Evolutionary conservation across 2,329 filamentous ascomycete genomes (phyloP).

Genomic region (Ceratocystis papillata): DNA sequence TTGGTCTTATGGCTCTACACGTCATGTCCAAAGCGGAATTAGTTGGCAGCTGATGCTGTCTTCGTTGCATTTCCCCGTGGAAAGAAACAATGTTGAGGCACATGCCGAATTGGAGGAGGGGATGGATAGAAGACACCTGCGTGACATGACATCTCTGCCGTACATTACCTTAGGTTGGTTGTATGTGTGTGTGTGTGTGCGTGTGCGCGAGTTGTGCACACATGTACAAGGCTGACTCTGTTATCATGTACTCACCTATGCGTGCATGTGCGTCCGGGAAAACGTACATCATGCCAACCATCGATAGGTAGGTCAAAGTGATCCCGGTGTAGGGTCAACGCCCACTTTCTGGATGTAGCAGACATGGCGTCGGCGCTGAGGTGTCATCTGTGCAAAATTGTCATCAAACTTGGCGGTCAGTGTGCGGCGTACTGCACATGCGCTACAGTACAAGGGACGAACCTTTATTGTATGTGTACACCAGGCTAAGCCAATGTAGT

Average conservation of each 20-base stretch:
- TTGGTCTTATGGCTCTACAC: neutral
- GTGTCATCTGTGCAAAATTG: neutral
- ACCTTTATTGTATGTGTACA: neutral
- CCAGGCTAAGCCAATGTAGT: neutral
- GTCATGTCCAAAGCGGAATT: neutral
- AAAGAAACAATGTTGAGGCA: neutral
- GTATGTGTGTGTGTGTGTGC: neutral
- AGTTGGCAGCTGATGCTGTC: neutral
- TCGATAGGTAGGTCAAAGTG: neutral
- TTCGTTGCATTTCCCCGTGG: neutral
- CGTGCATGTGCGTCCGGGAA: too few relatives aligned
- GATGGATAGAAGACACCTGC: too few relatives aligned
- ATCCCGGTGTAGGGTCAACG: too few relatives aligned
- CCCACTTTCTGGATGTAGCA: neutral
- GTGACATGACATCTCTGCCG: too few relatives aligned
- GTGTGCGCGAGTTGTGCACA: neutral
- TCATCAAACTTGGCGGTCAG: neutral
- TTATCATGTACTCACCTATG: too few relatives aligned
- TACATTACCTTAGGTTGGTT: too few relatives aligned
- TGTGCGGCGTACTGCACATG: neutral
- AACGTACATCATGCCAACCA: neutral
- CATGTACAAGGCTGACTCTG: neutral
- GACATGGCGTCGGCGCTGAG: neutral
- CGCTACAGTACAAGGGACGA: neutral
- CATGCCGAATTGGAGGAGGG: neutral